Evolutionary conservation across 305 asterid genomes (phyloP), one percentile per base, ranked within the genome.

Genomic region (Fraxinus baroniana): DNA sequence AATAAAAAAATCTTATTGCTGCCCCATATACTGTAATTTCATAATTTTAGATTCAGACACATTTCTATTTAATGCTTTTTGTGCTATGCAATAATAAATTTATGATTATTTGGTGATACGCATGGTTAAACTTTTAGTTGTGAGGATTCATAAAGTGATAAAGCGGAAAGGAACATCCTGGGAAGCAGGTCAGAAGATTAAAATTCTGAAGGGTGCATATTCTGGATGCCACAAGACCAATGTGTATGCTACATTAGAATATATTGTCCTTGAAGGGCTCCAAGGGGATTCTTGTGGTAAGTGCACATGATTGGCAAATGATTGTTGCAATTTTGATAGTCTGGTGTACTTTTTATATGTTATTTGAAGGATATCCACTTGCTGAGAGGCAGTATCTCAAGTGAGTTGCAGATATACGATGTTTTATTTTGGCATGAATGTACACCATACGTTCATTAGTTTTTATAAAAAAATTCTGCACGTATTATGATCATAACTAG

Each of bases 191-290:
- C 92, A 91, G 86, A 88, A 85, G 64, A 85, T 94, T 66, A 94
- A 94, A 85, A 83, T 94, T 81, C 77, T 90, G 17, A 91, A 85
- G 86, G 97, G 97, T 80, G 97, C 97, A 46, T 94, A 87, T 60
- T 8, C 88, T 6, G 95, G 97, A 57, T 85, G 81, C 78, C 93
- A 89, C 74, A 89, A 79, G 6, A 52, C 49, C 74, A 87, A 92
- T 71, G 80, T 83, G 32, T 94, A 71, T 85, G 97, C 94, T 28
- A 93, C 93, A 17, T 84, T 94, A 80, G 94, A 94, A 86, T 90
- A 80, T 81, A 86, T 94, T 37, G 79, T 93, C 85, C 86, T 93
- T 81, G 95, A 91, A 88, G 94, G 96, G 82, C 87, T 84, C 62
- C 82, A 55, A 33, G 98, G 93, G 77, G 97, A 94, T 76, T 79